Percentiles rank a stretch among this genome's conserved stretches.
These are phyloP conservation scores for Collybia sordida DNA, from an alignment of 768 basidiomycete species.

Conservation along the genomic window DNA sequence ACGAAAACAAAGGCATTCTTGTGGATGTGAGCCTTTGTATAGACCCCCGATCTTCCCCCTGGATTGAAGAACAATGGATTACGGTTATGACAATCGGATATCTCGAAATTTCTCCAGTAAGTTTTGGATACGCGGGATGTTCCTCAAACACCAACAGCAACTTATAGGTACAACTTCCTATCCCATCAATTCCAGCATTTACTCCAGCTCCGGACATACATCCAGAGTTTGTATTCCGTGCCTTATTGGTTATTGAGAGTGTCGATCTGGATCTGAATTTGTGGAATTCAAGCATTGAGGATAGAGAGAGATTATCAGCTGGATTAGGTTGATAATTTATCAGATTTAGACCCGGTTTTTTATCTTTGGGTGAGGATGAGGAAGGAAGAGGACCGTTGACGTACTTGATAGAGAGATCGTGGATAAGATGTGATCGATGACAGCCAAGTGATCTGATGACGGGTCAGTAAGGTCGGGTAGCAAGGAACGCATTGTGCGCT, in stretches of 20 bases:
- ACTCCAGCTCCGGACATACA: conserved; percentile 39
- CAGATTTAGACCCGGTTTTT: conserved; percentile 2
- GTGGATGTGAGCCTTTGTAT: conserved; percentile 59
- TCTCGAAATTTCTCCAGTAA: conserved; percentile 49
- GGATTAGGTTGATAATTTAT: too few species aligned
- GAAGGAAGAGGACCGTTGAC: conserved; percentile 21
- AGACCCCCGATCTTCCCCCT: conserved; percentile 33
- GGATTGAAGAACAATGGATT: conserved; percentile 54
- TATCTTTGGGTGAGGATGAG: neutral
- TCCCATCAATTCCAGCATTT: conserved; percentile 43
- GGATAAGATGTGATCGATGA: conserved; percentile 27
- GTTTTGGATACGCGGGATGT: conserved; percentile 13
- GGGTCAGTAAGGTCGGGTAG: neutral
- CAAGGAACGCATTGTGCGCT: neutral
- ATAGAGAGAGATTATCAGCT: conserved; percentile 8
- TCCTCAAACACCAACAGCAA: neutral
- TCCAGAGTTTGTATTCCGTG: conserved; percentile 48
- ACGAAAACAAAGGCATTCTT: conserved; percentile 48
- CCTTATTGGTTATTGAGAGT: conserved; percentile 47
- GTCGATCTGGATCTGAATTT: conserved; percentile 46
- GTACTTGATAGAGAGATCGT: conserved; percentile 19
- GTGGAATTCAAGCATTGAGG: conserved; percentile 39
- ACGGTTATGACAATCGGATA: conserved; percentile 58
- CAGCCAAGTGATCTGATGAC: conserved; percentile 19
- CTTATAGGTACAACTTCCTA: conserved; percentile 34